Conservation (phyloP, 2,329 filamentous ascomycete species). For the Cladosporium sp. region DNA sequence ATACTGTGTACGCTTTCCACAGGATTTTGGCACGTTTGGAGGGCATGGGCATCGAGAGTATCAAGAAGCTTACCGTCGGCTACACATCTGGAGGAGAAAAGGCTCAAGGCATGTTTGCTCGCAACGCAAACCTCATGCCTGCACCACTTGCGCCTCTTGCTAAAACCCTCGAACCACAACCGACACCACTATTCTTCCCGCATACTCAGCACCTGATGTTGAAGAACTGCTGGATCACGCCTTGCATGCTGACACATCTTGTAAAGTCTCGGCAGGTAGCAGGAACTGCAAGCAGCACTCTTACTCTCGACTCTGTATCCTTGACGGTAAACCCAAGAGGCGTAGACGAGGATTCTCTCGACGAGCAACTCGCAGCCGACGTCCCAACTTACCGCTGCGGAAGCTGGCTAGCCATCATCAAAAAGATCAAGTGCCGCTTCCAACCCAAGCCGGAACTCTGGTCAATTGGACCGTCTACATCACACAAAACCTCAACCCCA, state of each 20-base stretch:
- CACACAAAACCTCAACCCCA: conserved; percentile 20
- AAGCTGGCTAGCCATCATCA: conserved; percentile 49
- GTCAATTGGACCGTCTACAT: too few relatives aligned
- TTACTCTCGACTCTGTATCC: conserved; percentile 62
- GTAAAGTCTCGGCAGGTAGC: conserved; percentile 44
- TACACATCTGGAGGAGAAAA: conserved; percentile 66
- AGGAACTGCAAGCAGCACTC: conserved; percentile 33
- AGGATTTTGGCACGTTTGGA: conserved; percentile 40
- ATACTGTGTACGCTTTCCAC: conserved; percentile 49
- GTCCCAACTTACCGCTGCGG: conserved; percentile 31
- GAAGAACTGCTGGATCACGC: conserved; percentile 65
- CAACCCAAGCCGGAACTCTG: too few relatives aligned
- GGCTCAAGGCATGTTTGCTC: conserved; percentile 55
- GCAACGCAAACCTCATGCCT: conserved; percentile 59
- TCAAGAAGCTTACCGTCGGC: conserved; percentile 59
- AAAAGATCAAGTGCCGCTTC: conserved; percentile 37
- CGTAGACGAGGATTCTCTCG: background rate
- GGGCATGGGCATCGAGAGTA: conserved; percentile 42
- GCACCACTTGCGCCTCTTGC: conserved; percentile 47
- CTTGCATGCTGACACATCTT: conserved; percentile 51
- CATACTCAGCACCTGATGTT: conserved; percentile 56
- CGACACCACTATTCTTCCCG: conserved; percentile 41
- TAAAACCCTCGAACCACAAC: conserved; percentile 34
- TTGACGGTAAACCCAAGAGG: conserved; percentile 45
- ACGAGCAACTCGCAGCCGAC: conserved; percentile 8